phyloP scores from a whole-genome alignment of 306 rosid species.

The Lathyrus aphaca region DNA sequence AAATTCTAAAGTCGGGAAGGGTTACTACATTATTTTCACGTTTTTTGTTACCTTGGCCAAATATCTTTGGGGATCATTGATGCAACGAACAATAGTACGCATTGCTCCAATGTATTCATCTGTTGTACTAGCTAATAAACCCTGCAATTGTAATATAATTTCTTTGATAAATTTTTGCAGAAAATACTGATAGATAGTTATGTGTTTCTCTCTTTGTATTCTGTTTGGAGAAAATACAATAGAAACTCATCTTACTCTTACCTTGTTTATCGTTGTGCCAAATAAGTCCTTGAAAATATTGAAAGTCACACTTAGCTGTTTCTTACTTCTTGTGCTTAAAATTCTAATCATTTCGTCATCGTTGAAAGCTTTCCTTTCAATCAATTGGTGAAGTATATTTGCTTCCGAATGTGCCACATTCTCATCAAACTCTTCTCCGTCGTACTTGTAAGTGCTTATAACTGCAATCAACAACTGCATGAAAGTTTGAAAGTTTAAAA shows the following conservation, averaged over 20 bases:
- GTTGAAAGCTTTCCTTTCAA: constrained; percentile 40
- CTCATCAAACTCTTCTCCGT: constrained; percentile 47
- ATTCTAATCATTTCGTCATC: constrained; percentile 58
- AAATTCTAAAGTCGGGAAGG: neutral
- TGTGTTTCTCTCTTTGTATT: neutral
- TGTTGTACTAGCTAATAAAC: constrained; percentile 29
- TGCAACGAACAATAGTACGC: constrained; percentile 49
- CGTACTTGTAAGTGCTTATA: constrained; percentile 51
- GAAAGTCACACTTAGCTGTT: constrained; percentile 55
- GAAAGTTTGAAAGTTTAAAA: too few species aligned
- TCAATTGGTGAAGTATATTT: constrained; percentile 30
- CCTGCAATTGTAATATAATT: constrained; percentile 38
- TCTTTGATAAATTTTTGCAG: neutral
- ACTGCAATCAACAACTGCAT: constrained; percentile 53
- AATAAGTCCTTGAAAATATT: constrained; percentile 44
- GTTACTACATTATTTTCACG: neutral
- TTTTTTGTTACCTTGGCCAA: constrained; percentile 48
- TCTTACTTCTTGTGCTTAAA: constrained; percentile 60
- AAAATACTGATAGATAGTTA: neutral
- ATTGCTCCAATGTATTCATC: constrained; percentile 49
- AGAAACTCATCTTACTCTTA: constrained; percentile 39
- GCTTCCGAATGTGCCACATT: constrained; percentile 48
- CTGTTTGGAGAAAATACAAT: neutral
- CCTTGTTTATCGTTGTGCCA: constrained; percentile 58
- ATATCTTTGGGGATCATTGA: constrained; percentile 48